Percentiles rank a stretch among this genome's conserved stretches.
Evolutionary conservation across 208 protist species (phyloP).

Genomic region (Herpetomonas samuelpessoai): DNA sequence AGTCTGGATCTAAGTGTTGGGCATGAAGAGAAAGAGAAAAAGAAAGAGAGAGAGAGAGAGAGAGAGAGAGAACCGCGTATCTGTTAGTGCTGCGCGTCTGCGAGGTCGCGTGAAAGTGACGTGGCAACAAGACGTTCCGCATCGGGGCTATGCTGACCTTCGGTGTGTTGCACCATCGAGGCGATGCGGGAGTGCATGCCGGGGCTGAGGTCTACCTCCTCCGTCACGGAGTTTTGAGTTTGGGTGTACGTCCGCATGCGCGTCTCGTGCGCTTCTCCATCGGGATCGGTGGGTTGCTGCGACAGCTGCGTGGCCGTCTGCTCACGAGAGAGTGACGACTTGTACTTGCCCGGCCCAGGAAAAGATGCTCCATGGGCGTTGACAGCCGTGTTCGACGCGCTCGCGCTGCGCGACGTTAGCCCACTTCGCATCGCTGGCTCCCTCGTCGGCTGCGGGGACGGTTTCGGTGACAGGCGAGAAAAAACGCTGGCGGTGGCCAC

Average conservation of each 20-base stretch:
- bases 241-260: too few relatives aligned
- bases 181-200: too few relatives aligned
- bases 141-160: too few relatives aligned
- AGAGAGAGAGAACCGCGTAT: background rate
- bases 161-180: too few relatives aligned
- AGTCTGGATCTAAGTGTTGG: background rate
- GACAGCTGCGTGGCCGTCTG: too few relatives aligned
- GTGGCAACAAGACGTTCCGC: constrained; percentile 1
- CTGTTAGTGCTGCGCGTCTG: constrained; percentile 1
- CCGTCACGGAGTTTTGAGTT: too few relatives aligned
- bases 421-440: background rate
- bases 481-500: background rate
- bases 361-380: background rate
- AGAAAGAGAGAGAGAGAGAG: constrained; percentile 1
- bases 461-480: background rate
- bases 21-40: constrained; percentile 2
- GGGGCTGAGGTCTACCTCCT: too few relatives aligned
- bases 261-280: too few relatives aligned
- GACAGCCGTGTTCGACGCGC: background rate
- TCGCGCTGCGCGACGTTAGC: background rate
- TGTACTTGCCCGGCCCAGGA: background rate
- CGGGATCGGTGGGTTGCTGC: too few relatives aligned
- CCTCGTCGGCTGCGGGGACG: too few relatives aligned
- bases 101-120: background rate
- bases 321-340: too few relatives aligned